Conservation (phyloP, 2,329 filamentous ascomycete species). For the Dryadomyces quercivorus region DNA sequence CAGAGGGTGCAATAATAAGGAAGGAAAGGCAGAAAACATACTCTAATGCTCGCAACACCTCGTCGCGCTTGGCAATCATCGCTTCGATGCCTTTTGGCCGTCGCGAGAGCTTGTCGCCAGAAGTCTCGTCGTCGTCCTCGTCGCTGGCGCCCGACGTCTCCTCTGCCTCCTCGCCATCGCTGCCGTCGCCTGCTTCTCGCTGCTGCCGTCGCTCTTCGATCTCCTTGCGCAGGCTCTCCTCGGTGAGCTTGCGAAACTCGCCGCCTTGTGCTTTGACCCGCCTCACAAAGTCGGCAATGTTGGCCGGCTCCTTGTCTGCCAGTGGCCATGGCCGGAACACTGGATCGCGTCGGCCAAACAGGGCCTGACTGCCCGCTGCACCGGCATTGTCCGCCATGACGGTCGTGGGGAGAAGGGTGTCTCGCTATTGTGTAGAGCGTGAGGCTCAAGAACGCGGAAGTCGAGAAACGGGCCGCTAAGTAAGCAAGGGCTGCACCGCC, state of each 20-base stretch:
- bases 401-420: not conserved
- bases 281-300: slow-evolving; percentile 61
- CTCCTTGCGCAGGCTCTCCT: slow-evolving; percentile 58
- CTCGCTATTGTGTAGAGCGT: no score
- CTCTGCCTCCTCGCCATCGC: slow-evolving; percentile 32
- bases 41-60: slow-evolving; percentile 48
- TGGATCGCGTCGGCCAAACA: slow-evolving; percentile 11
- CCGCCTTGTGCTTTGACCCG: slow-evolving; percentile 71
- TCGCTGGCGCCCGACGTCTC: slow-evolving; percentile 27
- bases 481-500: not conserved
- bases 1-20: not conserved
- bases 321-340: slow-evolving; percentile 48
- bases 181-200: slow-evolving; percentile 19
- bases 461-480: not conserved
- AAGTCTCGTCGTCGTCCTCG: slow-evolving; percentile 21
- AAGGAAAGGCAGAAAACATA: slow-evolving; percentile 22
- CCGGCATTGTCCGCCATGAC: slow-evolving; percentile 7
- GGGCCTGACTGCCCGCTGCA: not conserved
- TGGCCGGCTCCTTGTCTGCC: slow-evolving; percentile 43
- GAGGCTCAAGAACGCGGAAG: not conserved
- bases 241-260: slow-evolving; percentile 69
- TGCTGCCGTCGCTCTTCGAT: slow-evolving; percentile 37
- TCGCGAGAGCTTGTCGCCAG: slow-evolving; percentile 13
- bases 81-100: slow-evolving; percentile 20
- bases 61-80: slow-evolving; percentile 37